A percentile compares a stretch with the other conserved stretches of the same genome.
phyloP scores from a whole-genome alignment of 1,284 basidiomycete species.

The Taiwanofungus camphoratus region DNA sequence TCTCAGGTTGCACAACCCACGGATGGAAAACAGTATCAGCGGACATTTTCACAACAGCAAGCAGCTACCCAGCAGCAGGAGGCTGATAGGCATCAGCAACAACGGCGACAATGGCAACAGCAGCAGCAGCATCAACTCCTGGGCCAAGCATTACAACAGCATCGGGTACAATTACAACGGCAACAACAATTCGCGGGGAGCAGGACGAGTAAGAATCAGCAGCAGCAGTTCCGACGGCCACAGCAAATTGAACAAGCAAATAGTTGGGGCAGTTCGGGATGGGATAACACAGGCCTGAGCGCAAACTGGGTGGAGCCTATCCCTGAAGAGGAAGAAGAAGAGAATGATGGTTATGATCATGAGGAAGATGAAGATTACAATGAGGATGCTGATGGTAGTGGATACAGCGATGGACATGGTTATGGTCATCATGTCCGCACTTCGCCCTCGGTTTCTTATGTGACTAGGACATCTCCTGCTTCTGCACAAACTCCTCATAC shows the following conservation, averaged over 20 bases:
- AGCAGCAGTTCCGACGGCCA: neutral
- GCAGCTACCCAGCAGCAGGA: too few species aligned
- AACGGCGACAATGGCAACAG: neutral
- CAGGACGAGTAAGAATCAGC: neutral
- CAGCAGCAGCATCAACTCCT: neutral
- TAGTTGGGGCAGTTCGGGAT: constrained; percentile 13
- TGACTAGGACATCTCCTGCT: constrained; percentile 17
- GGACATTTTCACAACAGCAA: too few species aligned
- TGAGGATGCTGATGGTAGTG: constrained; percentile 8
- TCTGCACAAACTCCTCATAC: neutral
- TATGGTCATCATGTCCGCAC: constrained; percentile 19
- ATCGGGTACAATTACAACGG: constrained; percentile 8
- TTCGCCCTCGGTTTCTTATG: constrained; percentile 12
- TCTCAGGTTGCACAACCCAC: too few species aligned
- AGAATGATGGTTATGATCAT: constrained; percentile 13
- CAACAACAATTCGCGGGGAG: constrained; percentile 1
- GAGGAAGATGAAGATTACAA: constrained; percentile 15
- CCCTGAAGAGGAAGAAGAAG: constrained; percentile 19
- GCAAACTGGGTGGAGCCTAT: constrained; percentile 16
- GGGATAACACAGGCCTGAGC: neutral
- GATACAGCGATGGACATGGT: constrained; percentile 6
- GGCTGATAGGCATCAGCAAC: neutral
- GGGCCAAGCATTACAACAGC: constrained; percentile 7
- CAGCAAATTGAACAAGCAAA: constrained; percentile 16
- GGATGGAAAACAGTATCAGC: too few species aligned